A percentile compares a stretch with the other conserved stretches of the same genome.
These are phyloP conservation scores for Conoideocrella luteorostrata DNA, from an alignment of 2,329 filamentous ascomycete species.

Conservation along the genomic window DNA sequence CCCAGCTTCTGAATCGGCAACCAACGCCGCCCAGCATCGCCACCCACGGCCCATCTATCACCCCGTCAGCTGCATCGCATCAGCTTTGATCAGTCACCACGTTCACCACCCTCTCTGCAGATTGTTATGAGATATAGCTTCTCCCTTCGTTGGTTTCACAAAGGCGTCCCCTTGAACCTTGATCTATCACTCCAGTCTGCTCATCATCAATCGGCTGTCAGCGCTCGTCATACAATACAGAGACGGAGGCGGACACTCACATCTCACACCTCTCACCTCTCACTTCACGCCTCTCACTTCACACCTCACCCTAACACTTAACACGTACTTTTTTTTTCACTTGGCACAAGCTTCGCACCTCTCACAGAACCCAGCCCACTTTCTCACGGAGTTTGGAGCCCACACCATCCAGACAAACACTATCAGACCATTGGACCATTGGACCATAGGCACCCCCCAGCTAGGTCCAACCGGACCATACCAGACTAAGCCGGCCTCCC, in stretches of 20 bases:
- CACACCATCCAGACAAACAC: not conserved
- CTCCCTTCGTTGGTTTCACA: too few species aligned
- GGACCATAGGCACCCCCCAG: not conserved
- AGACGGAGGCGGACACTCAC: not conserved
- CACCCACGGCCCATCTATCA: slow-evolving; percentile 2
- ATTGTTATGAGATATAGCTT: too few species aligned
- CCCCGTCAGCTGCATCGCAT: slow-evolving; percentile 1
- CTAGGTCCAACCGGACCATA: slow-evolving; percentile 1
- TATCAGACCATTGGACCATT: slow-evolving; percentile 2
- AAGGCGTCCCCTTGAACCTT: too few species aligned
- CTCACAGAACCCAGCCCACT: slow-evolving; percentile 1
- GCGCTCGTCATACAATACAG: not conserved
- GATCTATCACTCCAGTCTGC: too few species aligned
- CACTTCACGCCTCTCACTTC: too few species aligned
- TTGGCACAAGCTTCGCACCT: slow-evolving; percentile 2
- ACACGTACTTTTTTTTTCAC: too few species aligned
- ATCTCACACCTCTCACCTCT: not conserved
- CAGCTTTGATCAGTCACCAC: not conserved
- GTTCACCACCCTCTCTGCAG: too few species aligned
- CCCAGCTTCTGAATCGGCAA: slow-evolving; percentile 1
- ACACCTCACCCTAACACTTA: too few species aligned
- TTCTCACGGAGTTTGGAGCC: not conserved
- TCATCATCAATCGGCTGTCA: too few species aligned
- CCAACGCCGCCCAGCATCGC: slow-evolving; percentile 7
- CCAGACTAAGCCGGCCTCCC: slow-evolving; percentile 2